Base-by-base conservation (phyloP, 2,329 filamentous ascomycete species). In the Monilinia vaccinii-corymbosi region DNA sequence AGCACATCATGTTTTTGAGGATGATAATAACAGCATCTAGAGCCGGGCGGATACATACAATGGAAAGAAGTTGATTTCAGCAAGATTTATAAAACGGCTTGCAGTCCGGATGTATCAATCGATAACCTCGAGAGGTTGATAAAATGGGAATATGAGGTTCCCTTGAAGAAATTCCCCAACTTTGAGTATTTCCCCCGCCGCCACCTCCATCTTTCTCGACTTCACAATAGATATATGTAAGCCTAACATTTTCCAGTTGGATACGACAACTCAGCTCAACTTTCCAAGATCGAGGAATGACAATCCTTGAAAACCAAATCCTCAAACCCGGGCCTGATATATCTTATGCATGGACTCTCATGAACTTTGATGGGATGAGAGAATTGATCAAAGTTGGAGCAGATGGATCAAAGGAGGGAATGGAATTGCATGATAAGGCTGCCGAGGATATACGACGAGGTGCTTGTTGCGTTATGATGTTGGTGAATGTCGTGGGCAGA, bases 41-140 rank as follows among this genome's bases (percentile, higher is more conserved):
- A 31, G 13, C 56, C 56, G 6, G 56, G 56, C 4, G 56, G 56
- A 23, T 53, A 59, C 25, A 53, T 59, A 16, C 56, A 59, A 31
- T 59, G 56, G 56, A 51, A 59, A 16, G 56, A 53, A 14, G 18
- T 9, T 13, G 56, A 59, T 28, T 52, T 53, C 38, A 31, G 38
- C 10, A 18, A 10, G 8, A 36, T 58, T 4, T 23, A 6, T 7
- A 53, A 47, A 21, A 52, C 28, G n/a, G 25, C 47, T 36, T 25
- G 25, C 8, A 45, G 18, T 16, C 47, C 56, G 4, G 48, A 44
- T 4, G 16, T 46, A 21, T 14, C 38, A 34, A 45, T 36, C 25
- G 16, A 5, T n/a, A n/a, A 46, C 8, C 38, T 59, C 1, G 18
- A 53, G 10, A 52, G 28, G 3, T 16, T 53, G n/a, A 34, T 0